Conservation (phyloP, 352 stramenopile species). For the Phytopythium ostracodes region DNA sequence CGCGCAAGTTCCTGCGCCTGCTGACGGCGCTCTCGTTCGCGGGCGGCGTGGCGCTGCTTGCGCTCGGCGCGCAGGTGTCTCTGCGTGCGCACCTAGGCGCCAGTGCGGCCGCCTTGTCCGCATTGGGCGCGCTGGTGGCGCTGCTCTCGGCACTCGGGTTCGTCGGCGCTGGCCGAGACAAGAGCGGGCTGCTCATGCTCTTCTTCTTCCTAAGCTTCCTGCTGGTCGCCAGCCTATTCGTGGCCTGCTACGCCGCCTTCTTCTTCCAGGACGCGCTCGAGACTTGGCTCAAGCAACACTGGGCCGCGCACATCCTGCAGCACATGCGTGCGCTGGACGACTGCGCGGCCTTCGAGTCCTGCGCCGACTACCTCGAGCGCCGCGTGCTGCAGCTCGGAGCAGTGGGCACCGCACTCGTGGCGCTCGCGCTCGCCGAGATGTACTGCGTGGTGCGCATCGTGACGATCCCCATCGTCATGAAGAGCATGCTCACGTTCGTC, state of each 20-base stretch:
- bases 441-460: constrained; percentile 83
- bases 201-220: constrained; percentile 80
- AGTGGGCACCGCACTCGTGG: constrained; percentile 41
- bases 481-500: constrained; percentile 73
- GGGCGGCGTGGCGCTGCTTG: constrained; percentile 44
- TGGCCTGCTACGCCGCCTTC: constrained; percentile 59
- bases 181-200: constrained; percentile 58
- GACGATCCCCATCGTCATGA: constrained; percentile 86
- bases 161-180: constrained; percentile 55
- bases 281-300: constrained; percentile 78
- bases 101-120: constrained; percentile 41
- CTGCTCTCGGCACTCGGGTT: constrained; percentile 61
- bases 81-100: constrained; percentile 40
- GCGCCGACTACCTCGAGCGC: constrained; percentile 42
- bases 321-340: constrained; percentile 41
- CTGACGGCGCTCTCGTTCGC: constrained; percentile 55
- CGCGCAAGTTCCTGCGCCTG: constrained; percentile 53
- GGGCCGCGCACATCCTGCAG: constrained; percentile 37
- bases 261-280: constrained; percentile 61
- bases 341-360: constrained; percentile 52
- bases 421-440: constrained; percentile 49
- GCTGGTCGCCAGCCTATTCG: constrained; percentile 53
- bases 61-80: constrained; percentile 49
- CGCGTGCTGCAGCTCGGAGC: constrained; percentile 44
- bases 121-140: constrained; percentile 38